Percentiles rank a stretch among this genome's conserved stretches.
Evolutionary conservation across 148 eudicot genomes (phyloP).

Genomic region (Rhododendron ovatum): DNA sequence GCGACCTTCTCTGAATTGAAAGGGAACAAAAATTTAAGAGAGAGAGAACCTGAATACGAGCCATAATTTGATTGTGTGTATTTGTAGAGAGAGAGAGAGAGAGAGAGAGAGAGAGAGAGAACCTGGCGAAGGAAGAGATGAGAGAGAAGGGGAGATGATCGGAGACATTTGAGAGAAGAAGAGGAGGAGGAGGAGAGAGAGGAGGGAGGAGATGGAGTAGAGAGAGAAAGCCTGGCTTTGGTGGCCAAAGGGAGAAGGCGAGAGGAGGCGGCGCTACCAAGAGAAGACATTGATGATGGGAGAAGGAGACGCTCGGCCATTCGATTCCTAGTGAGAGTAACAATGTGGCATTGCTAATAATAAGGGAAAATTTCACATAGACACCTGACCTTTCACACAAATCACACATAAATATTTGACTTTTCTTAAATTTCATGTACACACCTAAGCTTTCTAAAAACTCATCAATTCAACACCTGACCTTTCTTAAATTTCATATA

Average conservation of each 20-base stretch:
- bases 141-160: conserved; percentile 7
- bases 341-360: too few relatives aligned
- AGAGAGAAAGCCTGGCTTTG: conserved; percentile 2
- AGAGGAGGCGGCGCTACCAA: neutral
- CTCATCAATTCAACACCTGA: too few relatives aligned
- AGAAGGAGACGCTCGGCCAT: neutral
- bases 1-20: conserved; percentile 1
- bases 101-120: neutral
- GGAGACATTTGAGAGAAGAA: conserved; percentile 10
- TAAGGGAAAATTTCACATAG: too few relatives aligned
- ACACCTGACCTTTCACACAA: too few relatives aligned
- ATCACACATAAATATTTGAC: too few relatives aligned
- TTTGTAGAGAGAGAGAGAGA: neutral
- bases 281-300: conserved; percentile 9
- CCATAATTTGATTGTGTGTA: neutral
- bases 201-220: neutral
- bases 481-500: too few relatives aligned
- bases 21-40: neutral
- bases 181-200: neutral
- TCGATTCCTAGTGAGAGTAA: neutral
- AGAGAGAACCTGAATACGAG: neutral
- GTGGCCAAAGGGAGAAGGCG: conserved; percentile 10
- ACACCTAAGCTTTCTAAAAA: too few relatives aligned
- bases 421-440: too few relatives aligned
- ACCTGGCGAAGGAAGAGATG: conserved; percentile 12